Base-by-base conservation (phyloP, 2,329 filamentous ascomycete species). In the Penicillium sp. region DNA sequence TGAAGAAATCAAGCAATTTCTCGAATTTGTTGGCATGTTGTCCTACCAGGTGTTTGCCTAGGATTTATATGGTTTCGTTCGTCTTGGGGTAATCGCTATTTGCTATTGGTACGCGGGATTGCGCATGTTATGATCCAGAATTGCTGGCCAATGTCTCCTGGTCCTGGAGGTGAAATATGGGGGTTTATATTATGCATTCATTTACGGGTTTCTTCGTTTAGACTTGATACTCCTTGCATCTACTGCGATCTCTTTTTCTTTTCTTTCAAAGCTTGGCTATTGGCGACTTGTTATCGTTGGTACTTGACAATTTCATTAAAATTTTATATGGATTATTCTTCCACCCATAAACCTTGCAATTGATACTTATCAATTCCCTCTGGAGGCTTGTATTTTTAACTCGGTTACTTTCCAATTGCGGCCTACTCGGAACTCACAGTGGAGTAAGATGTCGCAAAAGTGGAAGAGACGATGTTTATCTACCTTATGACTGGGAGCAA, bases 151-250 rank as follows among this genome's bases (percentile, higher is more conserved):
- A 50, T 52, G 22, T 49, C 21, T 50, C 54, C 48, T 45, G 22
- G 19, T 9, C 21, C 47, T 49, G 21, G 19, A 24, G 29, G 19
- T 33, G 11, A 7, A 22, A 19, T 27, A 10, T 21, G 14, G n/a
- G 45, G 45, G n/a, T 33, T 48, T 21, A 31, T 48, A 37, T 14
- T 51, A 54, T 59, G 54, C 50, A 24, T 57, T 50, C 24, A 21
- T 49, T 45, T 42, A 44, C 45, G 13, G 31, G 14, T 31, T 13
- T 29, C 10, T 44, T 49, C 10, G 27, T 48, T 56, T 64, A 62
- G 61, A 62, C 45, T 57, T 64, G 47, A 54, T 50, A 56, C 57
- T 55, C 52, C 51, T 39, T 54, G 51, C 50, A 44, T 61, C 29
- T 35, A 21, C 24, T 47, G 26, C 44, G 14, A 53, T 29, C 21